phyloP scores from a whole-genome alignment of 768 basidiomycete genomes.

The Leccinum aurantiacum region DNA sequence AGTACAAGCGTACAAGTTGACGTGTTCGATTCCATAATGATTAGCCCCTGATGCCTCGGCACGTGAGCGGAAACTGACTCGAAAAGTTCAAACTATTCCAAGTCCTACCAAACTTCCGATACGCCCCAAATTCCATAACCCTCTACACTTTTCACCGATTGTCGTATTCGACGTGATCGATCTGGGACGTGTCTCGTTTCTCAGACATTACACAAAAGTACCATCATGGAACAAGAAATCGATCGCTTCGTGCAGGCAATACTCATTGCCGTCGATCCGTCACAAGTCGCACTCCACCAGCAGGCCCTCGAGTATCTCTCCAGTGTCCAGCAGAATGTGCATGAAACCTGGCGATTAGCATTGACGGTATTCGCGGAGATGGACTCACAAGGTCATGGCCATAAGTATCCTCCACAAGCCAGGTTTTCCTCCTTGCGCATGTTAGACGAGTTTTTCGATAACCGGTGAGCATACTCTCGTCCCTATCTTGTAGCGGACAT shows the following conservation, averaged over 20 bases:
- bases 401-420: constrained; percentile 69
- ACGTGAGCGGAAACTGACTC: constrained; percentile 28
- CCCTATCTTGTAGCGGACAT: not conserved
- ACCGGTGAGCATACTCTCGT: constrained; percentile 54
- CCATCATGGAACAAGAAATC: constrained; percentile 69
- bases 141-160: not conserved
- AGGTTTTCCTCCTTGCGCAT: constrained; percentile 81
- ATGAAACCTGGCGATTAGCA: constrained; percentile 78
- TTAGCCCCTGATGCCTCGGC: constrained; percentile 25
- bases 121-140: not conserved
- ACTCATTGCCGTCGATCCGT: constrained; percentile 81
- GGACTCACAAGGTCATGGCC: constrained; percentile 51
- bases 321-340: constrained; percentile 72
- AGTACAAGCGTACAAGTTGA: not conserved
- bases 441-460: constrained; percentile 79
- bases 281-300: constrained; percentile 68
- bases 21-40: not conserved
- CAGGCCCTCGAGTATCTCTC: constrained; percentile 85
- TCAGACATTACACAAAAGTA: constrained; percentile 12
- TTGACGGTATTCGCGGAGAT: constrained; percentile 70
- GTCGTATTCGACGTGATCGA: constrained; percentile 13
- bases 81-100: constrained; percentile 2
- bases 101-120: constrained; percentile 3
- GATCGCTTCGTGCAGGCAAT: constrained; percentile 83
- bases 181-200: constrained; percentile 18